Conservation (phyloP, 139 green algal genomes). For the Zygnema cylindricum region DNA sequence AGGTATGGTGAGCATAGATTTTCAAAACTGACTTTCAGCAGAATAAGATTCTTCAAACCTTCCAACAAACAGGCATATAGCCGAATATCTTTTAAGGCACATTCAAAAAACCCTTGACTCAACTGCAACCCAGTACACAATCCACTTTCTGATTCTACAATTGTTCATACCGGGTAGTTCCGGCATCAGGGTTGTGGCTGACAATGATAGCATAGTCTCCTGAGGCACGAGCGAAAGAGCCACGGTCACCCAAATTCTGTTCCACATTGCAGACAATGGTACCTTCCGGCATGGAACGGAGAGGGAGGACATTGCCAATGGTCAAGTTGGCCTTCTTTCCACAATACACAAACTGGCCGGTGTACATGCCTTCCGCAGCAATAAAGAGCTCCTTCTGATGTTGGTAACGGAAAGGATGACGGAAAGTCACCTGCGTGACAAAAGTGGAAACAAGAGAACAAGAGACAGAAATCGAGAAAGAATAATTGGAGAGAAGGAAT, state of each 20-base stretch:
- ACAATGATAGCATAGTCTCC: constrained; percentile 98
- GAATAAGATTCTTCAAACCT: too few relatives aligned
- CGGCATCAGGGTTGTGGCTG: constrained; percentile 95
- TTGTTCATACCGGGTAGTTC: constrained; percentile 81
- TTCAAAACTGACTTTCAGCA: too few relatives aligned
- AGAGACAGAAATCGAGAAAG: background rate
- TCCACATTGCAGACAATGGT: constrained; percentile 99
- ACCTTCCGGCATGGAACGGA: constrained; percentile 97
- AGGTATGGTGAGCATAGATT: too few relatives aligned
- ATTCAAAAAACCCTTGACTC: too few relatives aligned
- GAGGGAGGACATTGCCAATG: constrained; percentile 96
- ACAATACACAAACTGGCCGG: constrained; percentile 97
- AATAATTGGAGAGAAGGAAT: background rate
- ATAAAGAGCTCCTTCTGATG: constrained; percentile 97
- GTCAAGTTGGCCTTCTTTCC: constrained; percentile 94
- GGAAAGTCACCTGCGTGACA: constrained; percentile 83
- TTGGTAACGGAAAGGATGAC: constrained; percentile 89
- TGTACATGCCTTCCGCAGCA: constrained; percentile 95
- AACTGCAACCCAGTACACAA: too few relatives aligned
- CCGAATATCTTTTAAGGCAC: too few relatives aligned
- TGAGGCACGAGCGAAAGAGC: constrained; percentile 87
- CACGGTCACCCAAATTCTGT: constrained; percentile 91
- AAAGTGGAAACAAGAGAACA: background rate
- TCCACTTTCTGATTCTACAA: too few relatives aligned
- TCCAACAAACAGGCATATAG: too few relatives aligned